Percentiles rank a stretch among this genome's conserved stretches.
phyloP scores from a whole-genome alignment of 1,139 yeast species.

The Wickerhamomyces sp. region DNA sequence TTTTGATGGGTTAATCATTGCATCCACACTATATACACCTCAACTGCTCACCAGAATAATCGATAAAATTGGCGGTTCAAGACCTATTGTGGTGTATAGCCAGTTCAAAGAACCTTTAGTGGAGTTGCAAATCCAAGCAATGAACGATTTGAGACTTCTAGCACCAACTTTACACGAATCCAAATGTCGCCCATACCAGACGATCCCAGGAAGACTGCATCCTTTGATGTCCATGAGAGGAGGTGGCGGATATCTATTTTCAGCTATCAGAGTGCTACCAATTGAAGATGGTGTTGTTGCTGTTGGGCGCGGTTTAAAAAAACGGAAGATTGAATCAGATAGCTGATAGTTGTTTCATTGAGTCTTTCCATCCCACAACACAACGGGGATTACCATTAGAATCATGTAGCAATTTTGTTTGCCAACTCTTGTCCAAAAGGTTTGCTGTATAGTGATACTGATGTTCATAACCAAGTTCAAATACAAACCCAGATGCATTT shows the following conservation, averaged over 20 bases:
- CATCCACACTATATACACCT: slow-evolving; percentile 67
- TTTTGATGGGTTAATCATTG: slow-evolving; percentile 76
- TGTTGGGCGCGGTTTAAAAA: slow-evolving; percentile 25
- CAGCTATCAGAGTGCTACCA: slow-evolving; percentile 80
- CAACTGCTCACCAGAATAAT: slow-evolving; percentile 59
- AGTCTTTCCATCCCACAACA: slow-evolving; percentile 28
- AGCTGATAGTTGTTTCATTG: background rate
- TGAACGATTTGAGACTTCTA: slow-evolving; percentile 62
- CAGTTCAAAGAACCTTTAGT: slow-evolving; percentile 77
- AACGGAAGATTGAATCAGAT: slow-evolving; percentile 14
- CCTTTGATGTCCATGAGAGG: slow-evolving; percentile 94
- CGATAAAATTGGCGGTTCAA: slow-evolving; percentile 74
- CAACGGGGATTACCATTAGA: slow-evolving; percentile 28
- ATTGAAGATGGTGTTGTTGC: slow-evolving; percentile 36
- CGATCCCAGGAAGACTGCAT: slow-evolving; percentile 90
- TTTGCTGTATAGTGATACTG: slow-evolving; percentile 25
- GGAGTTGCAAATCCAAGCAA: slow-evolving; percentile 64
- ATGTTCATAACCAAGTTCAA: slow-evolving; percentile 35
- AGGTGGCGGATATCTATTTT: slow-evolving; percentile 83
- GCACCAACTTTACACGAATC: slow-evolving; percentile 85
- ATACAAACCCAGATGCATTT: slow-evolving; percentile 37
- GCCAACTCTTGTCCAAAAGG: slow-evolving; percentile 21
- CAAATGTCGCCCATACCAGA: slow-evolving; percentile 82
- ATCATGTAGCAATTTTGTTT: slow-evolving; percentile 25
- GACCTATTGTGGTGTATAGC: slow-evolving; percentile 79